Evolutionary conservation across 202 grass and related monocot species (phyloP).

Genomic region (Miscanthus sacchariflorus): DNA sequence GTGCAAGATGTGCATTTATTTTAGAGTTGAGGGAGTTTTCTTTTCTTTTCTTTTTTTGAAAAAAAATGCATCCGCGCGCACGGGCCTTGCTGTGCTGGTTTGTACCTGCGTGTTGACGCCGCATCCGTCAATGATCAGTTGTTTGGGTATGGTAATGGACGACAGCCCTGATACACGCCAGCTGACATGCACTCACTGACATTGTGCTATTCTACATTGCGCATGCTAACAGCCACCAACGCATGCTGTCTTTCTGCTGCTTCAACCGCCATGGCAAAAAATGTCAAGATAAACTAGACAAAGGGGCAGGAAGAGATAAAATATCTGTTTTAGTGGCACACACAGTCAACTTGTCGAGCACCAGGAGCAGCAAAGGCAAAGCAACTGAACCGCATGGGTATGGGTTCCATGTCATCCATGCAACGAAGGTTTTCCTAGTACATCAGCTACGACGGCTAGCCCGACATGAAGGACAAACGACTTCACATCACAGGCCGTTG

Average conservation of each 20-base stretch:
- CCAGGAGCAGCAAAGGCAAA: neutral
- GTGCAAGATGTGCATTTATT: too few species aligned
- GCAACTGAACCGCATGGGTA: conserved; percentile 15
- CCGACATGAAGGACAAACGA: too few species aligned
- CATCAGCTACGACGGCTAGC: neutral
- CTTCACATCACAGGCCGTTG: conserved; percentile 1
- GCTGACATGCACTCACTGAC: neutral
- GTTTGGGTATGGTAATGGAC: neutral
- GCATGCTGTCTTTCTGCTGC: neutral
- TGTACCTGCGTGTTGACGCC: neutral
- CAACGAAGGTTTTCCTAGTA: conserved; percentile 17
- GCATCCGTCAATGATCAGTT: neutral
- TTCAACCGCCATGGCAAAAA: neutral
- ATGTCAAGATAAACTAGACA: neutral
- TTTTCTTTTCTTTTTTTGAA: neutral
- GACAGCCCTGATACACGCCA: neutral
- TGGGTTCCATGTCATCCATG: conserved; percentile 52
- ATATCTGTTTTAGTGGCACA: conserved; percentile 8
- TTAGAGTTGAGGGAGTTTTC: too few species aligned
- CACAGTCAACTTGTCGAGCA: neutral
- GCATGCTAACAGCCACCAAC: conserved; percentile 11
- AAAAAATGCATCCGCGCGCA: neutral
- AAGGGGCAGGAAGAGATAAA: conserved; percentile 21
- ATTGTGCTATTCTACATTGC: neutral
- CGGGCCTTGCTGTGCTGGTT: neutral